Percentiles rank a stretch among this genome's conserved stretches.
Evolutionary conservation across 1,284 basidiomycete species (phyloP).

Genomic region (Kwoniella shivajii): DNA sequence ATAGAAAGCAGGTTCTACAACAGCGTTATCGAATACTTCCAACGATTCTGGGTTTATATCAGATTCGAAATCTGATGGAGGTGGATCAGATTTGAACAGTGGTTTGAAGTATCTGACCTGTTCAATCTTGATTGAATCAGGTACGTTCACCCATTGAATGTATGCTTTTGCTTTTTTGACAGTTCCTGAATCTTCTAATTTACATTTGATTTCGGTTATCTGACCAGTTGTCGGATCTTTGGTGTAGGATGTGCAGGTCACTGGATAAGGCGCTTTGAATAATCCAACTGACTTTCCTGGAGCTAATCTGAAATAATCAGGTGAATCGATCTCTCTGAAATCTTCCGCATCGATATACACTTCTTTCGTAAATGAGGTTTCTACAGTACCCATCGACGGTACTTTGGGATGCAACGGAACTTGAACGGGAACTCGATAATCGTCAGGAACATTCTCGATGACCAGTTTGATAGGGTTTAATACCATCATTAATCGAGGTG

Average conservation of each 20-base stretch:
- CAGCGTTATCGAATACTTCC: constrained; percentile 74
- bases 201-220: constrained; percentile 77
- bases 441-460: constrained; percentile 86
- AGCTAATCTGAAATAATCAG: constrained; percentile 96
- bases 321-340: constrained; percentile 87
- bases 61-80: constrained; percentile 76
- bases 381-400: constrained; percentile 79
- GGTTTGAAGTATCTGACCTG: constrained; percentile 92
- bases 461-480: constrained; percentile 87
- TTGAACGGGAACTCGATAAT: constrained; percentile 79
- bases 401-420: constrained; percentile 96
- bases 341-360: constrained; percentile 95
- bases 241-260: constrained; percentile 89
- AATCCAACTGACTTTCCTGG: constrained; percentile 97
- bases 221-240: constrained; percentile 70
- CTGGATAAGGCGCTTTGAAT: constrained; percentile 91
- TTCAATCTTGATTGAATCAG: constrained; percentile 74
- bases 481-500: constrained; percentile 90
- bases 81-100: constrained; percentile 92
- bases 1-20: constrained; percentile 92
- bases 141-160: constrained; percentile 97
- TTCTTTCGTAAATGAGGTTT: constrained; percentile 82
- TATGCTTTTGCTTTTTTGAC: constrained; percentile 88
- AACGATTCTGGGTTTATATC: constrained; percentile 84
- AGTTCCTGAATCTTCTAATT: constrained; percentile 67